Evolutionary conservation across 163 green algal species (phyloP).

Genomic region (Botryococcus braunii): DNA sequence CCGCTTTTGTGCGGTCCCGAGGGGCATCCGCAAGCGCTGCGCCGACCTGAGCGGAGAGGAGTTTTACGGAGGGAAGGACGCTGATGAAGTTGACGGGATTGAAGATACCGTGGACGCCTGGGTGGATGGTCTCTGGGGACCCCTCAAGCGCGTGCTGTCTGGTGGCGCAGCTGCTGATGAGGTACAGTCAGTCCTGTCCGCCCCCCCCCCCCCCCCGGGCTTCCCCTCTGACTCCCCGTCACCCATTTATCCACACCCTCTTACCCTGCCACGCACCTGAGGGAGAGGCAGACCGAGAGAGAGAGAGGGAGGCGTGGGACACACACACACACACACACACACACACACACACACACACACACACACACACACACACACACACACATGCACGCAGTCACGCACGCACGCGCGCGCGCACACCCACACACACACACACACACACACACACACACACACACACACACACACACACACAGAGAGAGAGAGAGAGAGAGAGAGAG

Average conservation of each 20-base stretch:
- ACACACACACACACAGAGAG: too few species aligned
- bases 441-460: too few species aligned
- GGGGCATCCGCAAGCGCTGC: constrained; percentile 55
- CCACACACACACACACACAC: too few species aligned
- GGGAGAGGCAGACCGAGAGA: neutral
- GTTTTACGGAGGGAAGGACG: constrained; percentile 71
- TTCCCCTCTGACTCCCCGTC: neutral
- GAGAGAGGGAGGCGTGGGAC: neutral
- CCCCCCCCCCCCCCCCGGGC: too few species aligned
- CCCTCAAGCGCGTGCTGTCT: constrained; percentile 17
- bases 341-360: too few species aligned
- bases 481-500: too few species aligned
- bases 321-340: too few species aligned
- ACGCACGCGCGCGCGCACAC: too few species aligned
- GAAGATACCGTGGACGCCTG: constrained; percentile 67
- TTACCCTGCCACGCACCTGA: neutral
- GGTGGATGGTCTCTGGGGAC: constrained; percentile 52
- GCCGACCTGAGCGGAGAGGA: constrained; percentile 64
- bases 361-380: too few species aligned
- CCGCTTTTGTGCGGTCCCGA: constrained; percentile 76
- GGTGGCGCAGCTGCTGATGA: neutral
- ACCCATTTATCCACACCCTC: neutral
- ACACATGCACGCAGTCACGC: too few species aligned
- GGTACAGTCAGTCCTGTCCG: neutral
- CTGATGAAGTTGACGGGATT: constrained; percentile 91